Percentiles rank a stretch among this genome's conserved stretches.
Conservation (phyloP, 345 rosid genomes). For the Aquilaria malaccensis region DNA sequence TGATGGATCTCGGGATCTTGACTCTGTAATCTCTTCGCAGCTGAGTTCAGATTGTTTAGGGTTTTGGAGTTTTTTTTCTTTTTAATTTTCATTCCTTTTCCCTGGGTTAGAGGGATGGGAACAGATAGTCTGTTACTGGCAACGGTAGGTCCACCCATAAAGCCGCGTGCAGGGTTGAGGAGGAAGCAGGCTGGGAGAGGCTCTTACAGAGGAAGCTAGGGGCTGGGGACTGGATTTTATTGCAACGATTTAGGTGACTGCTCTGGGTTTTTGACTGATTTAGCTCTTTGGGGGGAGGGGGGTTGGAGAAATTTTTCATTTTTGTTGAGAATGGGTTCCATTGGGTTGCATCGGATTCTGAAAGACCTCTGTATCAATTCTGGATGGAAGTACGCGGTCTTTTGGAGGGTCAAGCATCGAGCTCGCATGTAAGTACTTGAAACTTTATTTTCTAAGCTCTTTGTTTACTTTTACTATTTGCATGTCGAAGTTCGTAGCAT, state of each 20-base stretch:
- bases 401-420: constrained; percentile 81
- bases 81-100: constrained; percentile 6
- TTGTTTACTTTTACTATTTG: neutral
- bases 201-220: constrained; percentile 92
- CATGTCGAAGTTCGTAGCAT: too few relatives aligned
- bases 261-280: constrained; percentile 12
- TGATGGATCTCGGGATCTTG: constrained; percentile 17
- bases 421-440: constrained; percentile 54
- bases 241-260: constrained; percentile 5
- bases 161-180: constrained; percentile 77
- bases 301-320: constrained; percentile 12
- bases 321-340: constrained; percentile 37
- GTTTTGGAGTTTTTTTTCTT: neutral
- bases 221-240: constrained; percentile 4
- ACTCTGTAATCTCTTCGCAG: constrained; percentile 1
- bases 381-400: constrained; percentile 79
- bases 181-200: constrained; percentile 97
- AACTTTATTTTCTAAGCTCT: neutral
- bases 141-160: constrained; percentile 81
- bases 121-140: constrained; percentile 62
- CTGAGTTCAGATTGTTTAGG: constrained; percentile 8
- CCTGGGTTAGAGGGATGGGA: constrained; percentile 58
- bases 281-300: constrained; percentile 20
- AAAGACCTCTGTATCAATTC: constrained; percentile 73
- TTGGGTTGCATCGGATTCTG: constrained; percentile 43